Evolutionary conservation across 495 filamentous ascomycete genomes (phyloP), one percentile per base, ranked within the genome.

Genomic region (Massariosphaeria phaeospora): DNA sequence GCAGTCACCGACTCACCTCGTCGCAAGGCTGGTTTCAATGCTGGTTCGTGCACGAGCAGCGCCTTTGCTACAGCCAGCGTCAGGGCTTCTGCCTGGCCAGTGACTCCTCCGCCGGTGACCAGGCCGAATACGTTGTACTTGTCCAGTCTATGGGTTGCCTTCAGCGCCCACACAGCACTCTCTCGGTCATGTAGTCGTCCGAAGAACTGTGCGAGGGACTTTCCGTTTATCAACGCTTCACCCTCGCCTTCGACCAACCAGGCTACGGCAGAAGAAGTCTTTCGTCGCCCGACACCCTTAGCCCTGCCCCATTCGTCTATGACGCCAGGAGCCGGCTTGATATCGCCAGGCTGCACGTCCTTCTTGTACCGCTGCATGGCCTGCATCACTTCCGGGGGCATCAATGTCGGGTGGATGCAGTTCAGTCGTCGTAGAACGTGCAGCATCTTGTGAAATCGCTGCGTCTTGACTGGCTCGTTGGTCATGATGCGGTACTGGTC

Each of bases 91-190:
- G 93, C 94, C 72, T 99, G 93, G 2, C 93, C 93, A 9, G 93
- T 99, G 21, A 82, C 83, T 59, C 93, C 93, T 51, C 93, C 93
- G 30, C 93, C 93, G 33, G 72, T 75, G 2, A 89, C 86, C 10
- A 82, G 73, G 47, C 83, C 88, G 85, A 86, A 99, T 11, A 95
- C 87, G 67, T 99, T 99, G 73, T 99, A 99, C 70, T 94, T 96
- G 70, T 95, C 89, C 52, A 95, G 67, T 48, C 93, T 76, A n/a
- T 82, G 73, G 27, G 90, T 91, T 40, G 80, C 79, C 56, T 89
- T 84, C 62, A 97, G 69, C 3, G 94, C 81, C 91, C 91, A 97
- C 8, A 95, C 72, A 0, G 86, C 93, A 63, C 89, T 96, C 73
- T 97, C 94, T 21, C 93, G 82, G 67, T 99, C 93, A 70, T 97